phyloP scores from a whole-genome alignment of 768 basidiomycete genomes.

The Polyporus arcularius region DNA sequence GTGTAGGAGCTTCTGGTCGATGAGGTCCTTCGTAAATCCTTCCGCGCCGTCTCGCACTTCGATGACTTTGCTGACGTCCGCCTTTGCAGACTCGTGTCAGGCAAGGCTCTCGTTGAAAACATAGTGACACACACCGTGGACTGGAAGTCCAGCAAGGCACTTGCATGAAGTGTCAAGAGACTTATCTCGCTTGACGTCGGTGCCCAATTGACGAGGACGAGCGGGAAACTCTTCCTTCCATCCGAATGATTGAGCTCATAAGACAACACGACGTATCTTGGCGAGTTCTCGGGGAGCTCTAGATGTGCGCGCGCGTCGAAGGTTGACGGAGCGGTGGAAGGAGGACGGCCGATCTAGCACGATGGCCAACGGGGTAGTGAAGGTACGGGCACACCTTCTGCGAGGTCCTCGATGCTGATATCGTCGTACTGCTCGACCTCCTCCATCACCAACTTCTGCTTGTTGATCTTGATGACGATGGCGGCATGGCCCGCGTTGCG shows the following conservation, averaged over 20 bases:
- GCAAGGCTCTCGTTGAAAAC: not conserved
- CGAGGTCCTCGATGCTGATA: slow-evolving; percentile 80
- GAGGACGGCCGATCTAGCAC: slow-evolving; percentile 6
- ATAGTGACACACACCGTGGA: slow-evolving; percentile 52
- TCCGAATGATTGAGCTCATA: slow-evolving; percentile 80
- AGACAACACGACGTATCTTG: slow-evolving; percentile 83
- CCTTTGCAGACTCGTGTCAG: slow-evolving; percentile 40
- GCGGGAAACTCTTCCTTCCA: slow-evolving; percentile 81
- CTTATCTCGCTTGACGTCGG: slow-evolving; percentile 77
- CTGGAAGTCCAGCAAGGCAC: slow-evolving; percentile 79
- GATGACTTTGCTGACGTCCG: slow-evolving; percentile 76
- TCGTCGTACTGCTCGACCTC: slow-evolving; percentile 79
- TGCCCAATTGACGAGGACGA: slow-evolving; percentile 88
- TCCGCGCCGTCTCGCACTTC: slow-evolving; percentile 84
- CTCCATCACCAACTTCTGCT: slow-evolving; percentile 75
- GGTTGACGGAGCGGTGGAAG: not conserved
- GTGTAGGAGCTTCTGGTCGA: slow-evolving; percentile 60
- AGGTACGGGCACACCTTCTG: slow-evolving; percentile 59
- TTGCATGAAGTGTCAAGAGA: slow-evolving; percentile 77
- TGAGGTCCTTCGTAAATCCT: slow-evolving; percentile 67
- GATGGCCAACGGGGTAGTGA: not conserved
- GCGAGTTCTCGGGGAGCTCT: slow-evolving; percentile 89
- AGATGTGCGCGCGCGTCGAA: not conserved
- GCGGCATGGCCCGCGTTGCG: slow-evolving; percentile 71
- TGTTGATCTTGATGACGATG: slow-evolving; percentile 90